Conservation (phyloP, 345 rosid species). For the Toxicodendron radicans region DNA sequence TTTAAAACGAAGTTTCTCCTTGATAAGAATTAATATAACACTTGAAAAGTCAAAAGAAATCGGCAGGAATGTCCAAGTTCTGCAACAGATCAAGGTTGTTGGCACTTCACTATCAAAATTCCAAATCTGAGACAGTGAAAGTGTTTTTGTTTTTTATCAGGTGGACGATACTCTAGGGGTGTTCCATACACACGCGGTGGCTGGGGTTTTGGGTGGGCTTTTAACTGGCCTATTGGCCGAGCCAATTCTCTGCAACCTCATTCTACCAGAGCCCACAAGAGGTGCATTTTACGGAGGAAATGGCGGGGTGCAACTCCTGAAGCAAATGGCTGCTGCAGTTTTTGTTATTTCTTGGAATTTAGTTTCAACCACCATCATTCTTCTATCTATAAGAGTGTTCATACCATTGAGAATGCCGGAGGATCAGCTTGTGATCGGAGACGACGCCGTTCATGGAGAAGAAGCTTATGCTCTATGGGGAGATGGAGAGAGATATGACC, state of each 20-base stretch:
- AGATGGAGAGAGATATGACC: slow-evolving; percentile 88
- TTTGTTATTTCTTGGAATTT: slow-evolving; percentile 75
- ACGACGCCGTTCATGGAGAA: slow-evolving; percentile 93
- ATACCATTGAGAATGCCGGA: slow-evolving; percentile 87
- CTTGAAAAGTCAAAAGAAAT: too few relatives aligned
- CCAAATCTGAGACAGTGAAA: too few relatives aligned
- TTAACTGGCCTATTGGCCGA: slow-evolving; percentile 83
- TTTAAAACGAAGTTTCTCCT: too few relatives aligned
- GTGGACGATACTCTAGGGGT: slow-evolving; percentile 88
- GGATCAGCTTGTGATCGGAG: slow-evolving; percentile 75
- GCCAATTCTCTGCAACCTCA: slow-evolving; percentile 57
- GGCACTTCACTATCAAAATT: too few relatives aligned
- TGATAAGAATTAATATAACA: too few relatives aligned
- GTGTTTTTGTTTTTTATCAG: slow-evolving; percentile 27
- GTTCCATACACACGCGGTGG: slow-evolving; percentile 95
- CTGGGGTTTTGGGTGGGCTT: slow-evolving; percentile 77
- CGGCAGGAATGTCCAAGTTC: too few relatives aligned
- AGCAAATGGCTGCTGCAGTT: slow-evolving; percentile 73
- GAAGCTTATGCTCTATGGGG: slow-evolving; percentile 99
- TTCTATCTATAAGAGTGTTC: slow-evolving; percentile 50
- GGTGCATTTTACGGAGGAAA: slow-evolving; percentile 82
- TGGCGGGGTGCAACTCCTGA: slow-evolving; percentile 63
- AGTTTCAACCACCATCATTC: slow-evolving; percentile 58
- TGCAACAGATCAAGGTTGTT: too few relatives aligned
- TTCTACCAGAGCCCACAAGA: slow-evolving; percentile 41